Evolutionary conservation across 139 green algal species (phyloP).

Genomic region (Spirogloea muscicola): DNA sequence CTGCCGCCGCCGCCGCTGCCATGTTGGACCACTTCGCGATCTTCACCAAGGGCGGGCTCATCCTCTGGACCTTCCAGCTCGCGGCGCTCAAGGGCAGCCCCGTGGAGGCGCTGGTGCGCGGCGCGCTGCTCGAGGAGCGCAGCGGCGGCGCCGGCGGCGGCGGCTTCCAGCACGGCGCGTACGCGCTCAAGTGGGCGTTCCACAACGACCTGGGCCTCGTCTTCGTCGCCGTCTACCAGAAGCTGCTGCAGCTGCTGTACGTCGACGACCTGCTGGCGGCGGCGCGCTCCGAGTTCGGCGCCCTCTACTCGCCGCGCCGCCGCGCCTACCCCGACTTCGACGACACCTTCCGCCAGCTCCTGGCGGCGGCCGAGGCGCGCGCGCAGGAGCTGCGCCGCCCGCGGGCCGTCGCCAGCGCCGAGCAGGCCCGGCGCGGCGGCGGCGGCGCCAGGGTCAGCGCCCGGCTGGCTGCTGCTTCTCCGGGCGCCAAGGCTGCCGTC

Average conservation of each 20-base stretch:
- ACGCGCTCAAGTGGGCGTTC: slow-evolving; percentile 92
- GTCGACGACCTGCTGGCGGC: slow-evolving; percentile 46
- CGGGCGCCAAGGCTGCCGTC: too few species aligned
- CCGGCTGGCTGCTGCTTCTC: too few species aligned
- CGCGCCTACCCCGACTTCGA: slow-evolving; percentile 34
- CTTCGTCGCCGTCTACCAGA: slow-evolving; percentile 95
- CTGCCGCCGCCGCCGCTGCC: not conserved
- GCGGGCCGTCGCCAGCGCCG: too few species aligned
- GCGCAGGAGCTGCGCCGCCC: slow-evolving; percentile 22
- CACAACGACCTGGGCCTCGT: slow-evolving; percentile 93
- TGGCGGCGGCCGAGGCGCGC: slow-evolving; percentile 21
- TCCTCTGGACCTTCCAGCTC: slow-evolving; percentile 48
- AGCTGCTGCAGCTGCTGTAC: slow-evolving; percentile 66
- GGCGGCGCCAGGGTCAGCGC: too few species aligned
- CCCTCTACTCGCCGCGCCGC: slow-evolving; percentile 7
- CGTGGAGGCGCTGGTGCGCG: slow-evolving; percentile 76
- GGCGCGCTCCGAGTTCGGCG: slow-evolving; percentile 35
- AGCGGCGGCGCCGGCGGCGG: slow-evolving; percentile 65
- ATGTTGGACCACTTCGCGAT: slow-evolving; percentile 50
- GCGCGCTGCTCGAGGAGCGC: slow-evolving; percentile 89
- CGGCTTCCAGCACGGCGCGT: slow-evolving; percentile 72
- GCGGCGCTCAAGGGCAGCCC: slow-evolving; percentile 66
- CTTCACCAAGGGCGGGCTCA: slow-evolving; percentile 41
- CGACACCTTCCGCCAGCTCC: slow-evolving; percentile 20
- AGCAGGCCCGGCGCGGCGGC: too few species aligned